phyloP scores from a whole-genome alignment of 73 alveolate genomes.

The Tetrahymena borealis region DNA sequence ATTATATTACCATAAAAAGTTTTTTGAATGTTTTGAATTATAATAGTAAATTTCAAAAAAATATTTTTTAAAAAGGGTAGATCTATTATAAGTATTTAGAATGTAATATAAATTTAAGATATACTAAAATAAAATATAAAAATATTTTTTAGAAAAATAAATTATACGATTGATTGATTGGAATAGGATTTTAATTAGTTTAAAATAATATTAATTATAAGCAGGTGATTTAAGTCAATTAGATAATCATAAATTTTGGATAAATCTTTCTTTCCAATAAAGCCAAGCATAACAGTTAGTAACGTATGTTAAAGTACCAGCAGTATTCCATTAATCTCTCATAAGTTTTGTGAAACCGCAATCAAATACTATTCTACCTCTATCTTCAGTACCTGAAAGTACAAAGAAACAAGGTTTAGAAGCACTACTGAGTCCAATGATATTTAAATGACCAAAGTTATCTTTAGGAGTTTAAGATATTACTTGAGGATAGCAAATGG shows the following conservation, averaged over 20 bases:
- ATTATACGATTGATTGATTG: neutral
- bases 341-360: slow-evolving; percentile 30
- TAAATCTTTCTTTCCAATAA: neutral
- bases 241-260: neutral
- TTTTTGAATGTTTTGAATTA: too few relatives aligned
- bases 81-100: too few relatives aligned
- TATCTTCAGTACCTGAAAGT: slow-evolving; percentile 1
- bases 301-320: slow-evolving; percentile 40
- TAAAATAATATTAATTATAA: neutral
- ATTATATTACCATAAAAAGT: too few relatives aligned
- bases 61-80: too few relatives aligned
- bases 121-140: too few relatives aligned
- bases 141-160: too few relatives aligned
- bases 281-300: slow-evolving; percentile 45
- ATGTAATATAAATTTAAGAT: too few relatives aligned
- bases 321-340: slow-evolving; percentile 27
- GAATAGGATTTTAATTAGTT: neutral
- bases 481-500: slow-evolving; percentile 8
- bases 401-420: slow-evolving; percentile 3
- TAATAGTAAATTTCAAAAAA: too few relatives aligned
- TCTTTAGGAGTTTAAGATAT: neutral
- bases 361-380: slow-evolving; percentile 36
- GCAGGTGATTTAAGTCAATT: too few relatives aligned
- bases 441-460: slow-evolving; percentile 12
- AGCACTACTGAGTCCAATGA: slow-evolving; percentile 10